phyloP scores from a whole-genome alignment of 1,139 yeast genomes.

The Meyerozyma smithsonii region DNA sequence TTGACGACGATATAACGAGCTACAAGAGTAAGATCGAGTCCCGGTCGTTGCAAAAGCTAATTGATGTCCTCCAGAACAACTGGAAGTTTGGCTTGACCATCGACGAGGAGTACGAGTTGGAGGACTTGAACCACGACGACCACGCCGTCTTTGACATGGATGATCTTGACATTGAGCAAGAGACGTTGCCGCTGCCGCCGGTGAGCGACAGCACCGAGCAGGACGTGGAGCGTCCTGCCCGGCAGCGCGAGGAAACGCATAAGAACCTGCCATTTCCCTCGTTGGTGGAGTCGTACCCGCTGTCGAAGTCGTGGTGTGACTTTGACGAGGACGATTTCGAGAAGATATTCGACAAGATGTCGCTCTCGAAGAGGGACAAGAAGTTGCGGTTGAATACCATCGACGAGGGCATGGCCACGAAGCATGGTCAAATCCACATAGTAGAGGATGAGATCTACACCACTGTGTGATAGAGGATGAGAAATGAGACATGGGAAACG shows the following conservation, averaged over 20 bases:
- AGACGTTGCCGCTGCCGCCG: not conserved
- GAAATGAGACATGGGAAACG: not conserved
- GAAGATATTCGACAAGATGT: slow-evolving; percentile 9
- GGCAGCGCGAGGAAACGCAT: not conserved
- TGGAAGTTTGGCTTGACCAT: slow-evolving; percentile 32
- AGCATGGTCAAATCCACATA: slow-evolving; percentile 1
- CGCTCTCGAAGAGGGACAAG: slow-evolving; percentile 4
- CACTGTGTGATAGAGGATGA: not conserved
- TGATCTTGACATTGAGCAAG: slow-evolving; percentile 14
- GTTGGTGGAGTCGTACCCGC: slow-evolving; percentile 26
- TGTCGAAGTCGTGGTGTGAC: slow-evolving; percentile 33
- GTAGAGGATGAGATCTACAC: slow-evolving; percentile 1
- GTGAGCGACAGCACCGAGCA: not conserved
- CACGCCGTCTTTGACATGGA: slow-evolving; percentile 29
- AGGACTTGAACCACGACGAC: slow-evolving; percentile 10
- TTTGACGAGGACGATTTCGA: slow-evolving; percentile 24
- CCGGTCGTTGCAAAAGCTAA: slow-evolving; percentile 26
- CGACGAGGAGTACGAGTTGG: slow-evolving; percentile 27
- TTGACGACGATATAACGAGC: slow-evolving; percentile 27
- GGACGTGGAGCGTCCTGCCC: not conserved
- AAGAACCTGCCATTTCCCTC: slow-evolving; percentile 19
- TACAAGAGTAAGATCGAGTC: slow-evolving; percentile 22
- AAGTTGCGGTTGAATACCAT: slow-evolving; percentile 6
- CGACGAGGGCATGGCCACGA: slow-evolving; percentile 5
- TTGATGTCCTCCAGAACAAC: slow-evolving; percentile 23